phyloP scores from a whole-genome alignment of 495 filamentous ascomycete species.

The Symbiotaphrina buchneri region DNA sequence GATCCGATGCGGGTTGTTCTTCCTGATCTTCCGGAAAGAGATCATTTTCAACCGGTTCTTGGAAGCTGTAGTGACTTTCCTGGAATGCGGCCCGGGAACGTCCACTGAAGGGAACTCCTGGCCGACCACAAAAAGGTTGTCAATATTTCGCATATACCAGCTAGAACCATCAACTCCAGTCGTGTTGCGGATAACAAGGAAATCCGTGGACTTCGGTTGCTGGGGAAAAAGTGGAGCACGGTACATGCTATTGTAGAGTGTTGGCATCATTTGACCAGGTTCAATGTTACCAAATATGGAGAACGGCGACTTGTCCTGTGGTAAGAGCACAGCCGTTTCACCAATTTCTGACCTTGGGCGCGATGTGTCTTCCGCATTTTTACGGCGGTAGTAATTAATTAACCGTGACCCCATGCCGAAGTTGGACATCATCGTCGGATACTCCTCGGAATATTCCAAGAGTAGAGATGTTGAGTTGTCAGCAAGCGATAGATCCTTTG shows the following conservation, averaged over 20 bases:
- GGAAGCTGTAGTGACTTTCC: constrained; percentile 80
- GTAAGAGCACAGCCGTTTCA: constrained; percentile 65
- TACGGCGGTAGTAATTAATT: constrained; percentile 89
- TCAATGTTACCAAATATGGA: constrained; percentile 85
- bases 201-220: constrained; percentile 53
- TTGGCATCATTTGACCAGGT: constrained; percentile 68
- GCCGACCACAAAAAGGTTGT: constrained; percentile 73
- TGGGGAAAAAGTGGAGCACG: constrained; percentile 86
- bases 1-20: constrained; percentile 42
- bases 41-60: constrained; percentile 96
- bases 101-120: constrained; percentile 82
- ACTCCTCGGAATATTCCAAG: constrained; percentile 90
- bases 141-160: constrained; percentile 70
- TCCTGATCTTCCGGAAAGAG: constrained; percentile 61
- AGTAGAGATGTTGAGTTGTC: constrained; percentile 75
- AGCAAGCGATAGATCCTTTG: constrained; percentile 56
- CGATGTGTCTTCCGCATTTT: constrained; percentile 51
- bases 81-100: constrained; percentile 78
- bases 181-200: constrained; percentile 60
- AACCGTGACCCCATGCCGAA: constrained; percentile 92
- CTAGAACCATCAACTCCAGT: constrained; percentile 49
- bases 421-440: constrained; percentile 74
- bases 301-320: constrained; percentile 89
- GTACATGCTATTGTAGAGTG: constrained; percentile 88
- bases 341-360: constrained; percentile 62